A percentile compares a stretch with the other conserved stretches of the same genome.
phyloP scores from a whole-genome alignment of 306 rosid species.

The Coriaria nepalensis region DNA sequence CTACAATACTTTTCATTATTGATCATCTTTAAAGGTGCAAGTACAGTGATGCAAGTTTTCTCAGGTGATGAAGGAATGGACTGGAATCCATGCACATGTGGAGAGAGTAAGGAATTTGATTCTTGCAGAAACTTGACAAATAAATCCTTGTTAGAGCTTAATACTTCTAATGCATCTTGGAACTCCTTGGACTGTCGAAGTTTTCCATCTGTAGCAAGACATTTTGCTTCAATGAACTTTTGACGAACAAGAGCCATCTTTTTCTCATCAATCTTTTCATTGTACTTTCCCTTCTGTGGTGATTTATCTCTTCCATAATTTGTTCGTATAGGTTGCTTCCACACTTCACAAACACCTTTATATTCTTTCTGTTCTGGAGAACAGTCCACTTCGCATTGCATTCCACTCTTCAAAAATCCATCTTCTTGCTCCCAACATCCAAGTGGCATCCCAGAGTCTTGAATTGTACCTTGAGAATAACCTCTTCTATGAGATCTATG shows the following conservation, averaged over 20 bases:
- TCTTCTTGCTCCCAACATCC: constrained; percentile 40
- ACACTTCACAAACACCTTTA: constrained; percentile 51
- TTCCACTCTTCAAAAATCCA: constrained; percentile 33
- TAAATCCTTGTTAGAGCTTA: constrained; percentile 69
- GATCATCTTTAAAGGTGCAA: constrained; percentile 71
- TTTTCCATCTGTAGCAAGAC: constrained; percentile 49
- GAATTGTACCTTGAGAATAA: constrained; percentile 26
- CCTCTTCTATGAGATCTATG: constrained; percentile 40
- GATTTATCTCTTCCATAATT: constrained; percentile 39
- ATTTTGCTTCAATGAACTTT: constrained; percentile 62
- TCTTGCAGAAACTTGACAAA: constrained; percentile 54
- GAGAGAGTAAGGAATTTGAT: constrained; percentile 39
- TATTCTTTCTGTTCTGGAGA: constrained; percentile 30
- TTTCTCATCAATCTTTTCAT: constrained; percentile 31
- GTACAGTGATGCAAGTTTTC: constrained; percentile 61
- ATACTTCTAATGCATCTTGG: constrained; percentile 67
- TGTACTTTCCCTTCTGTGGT: constrained; percentile 47
- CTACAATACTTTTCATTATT: constrained; percentile 26
- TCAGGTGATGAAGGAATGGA: constrained; percentile 40
- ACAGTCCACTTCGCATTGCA: constrained; percentile 34
- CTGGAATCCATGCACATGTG: constrained; percentile 34
- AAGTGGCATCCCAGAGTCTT: constrained; percentile 31
- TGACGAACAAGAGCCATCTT: constrained; percentile 65
- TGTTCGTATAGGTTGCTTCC: constrained; percentile 54
- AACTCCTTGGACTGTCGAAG: constrained; percentile 59